phyloP scores from a whole-genome alignment of 345 rosid genomes.

The Erucastrum elatum region DNA sequence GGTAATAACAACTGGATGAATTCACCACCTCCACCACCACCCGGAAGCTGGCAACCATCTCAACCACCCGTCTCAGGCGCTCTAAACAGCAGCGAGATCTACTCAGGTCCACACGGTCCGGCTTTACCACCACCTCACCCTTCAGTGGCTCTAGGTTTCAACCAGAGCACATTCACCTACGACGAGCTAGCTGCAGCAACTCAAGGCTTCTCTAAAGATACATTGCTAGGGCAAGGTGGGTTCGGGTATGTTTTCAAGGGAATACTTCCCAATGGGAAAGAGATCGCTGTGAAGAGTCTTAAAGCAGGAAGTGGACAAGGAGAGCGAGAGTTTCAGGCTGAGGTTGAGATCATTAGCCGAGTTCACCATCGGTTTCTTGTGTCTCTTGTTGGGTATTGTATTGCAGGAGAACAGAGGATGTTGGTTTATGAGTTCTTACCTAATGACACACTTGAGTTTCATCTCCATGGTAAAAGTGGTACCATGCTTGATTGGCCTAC shows the following conservation, averaged over 20 bases:
- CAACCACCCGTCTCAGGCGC: constrained; percentile 35
- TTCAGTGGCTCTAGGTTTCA: constrained; percentile 55
- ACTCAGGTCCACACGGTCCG: constrained; percentile 56
- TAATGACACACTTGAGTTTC: constrained; percentile 70
- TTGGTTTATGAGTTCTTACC: constrained; percentile 80
- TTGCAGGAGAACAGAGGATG: constrained; percentile 56
- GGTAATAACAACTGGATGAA: constrained; percentile 41
- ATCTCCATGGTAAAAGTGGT: constrained; percentile 65
- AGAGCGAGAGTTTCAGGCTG: constrained; percentile 74
- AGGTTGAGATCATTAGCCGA: constrained; percentile 86
- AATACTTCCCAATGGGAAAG: constrained; percentile 71
- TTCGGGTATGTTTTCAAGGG: constrained; percentile 87
- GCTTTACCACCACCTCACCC: constrained; percentile 67
- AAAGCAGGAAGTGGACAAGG: constrained; percentile 88
- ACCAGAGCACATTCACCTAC: constrained; percentile 60
- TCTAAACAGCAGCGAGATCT: constrained; percentile 47
- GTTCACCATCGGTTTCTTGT: constrained; percentile 94
- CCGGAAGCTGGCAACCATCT: constrained; percentile 44
- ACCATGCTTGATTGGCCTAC: constrained; percentile 73
- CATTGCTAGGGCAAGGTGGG: constrained; percentile 82
- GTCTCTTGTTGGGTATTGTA: constrained; percentile 79
- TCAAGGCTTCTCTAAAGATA: constrained; percentile 59
- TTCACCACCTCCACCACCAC: constrained; percentile 42
- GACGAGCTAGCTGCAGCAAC: constrained; percentile 81
- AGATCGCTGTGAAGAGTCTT: constrained; percentile 79